Conservation (phyloP, 2,329 filamentous ascomycete species). For the Penicillium griseofulvum region DNA sequence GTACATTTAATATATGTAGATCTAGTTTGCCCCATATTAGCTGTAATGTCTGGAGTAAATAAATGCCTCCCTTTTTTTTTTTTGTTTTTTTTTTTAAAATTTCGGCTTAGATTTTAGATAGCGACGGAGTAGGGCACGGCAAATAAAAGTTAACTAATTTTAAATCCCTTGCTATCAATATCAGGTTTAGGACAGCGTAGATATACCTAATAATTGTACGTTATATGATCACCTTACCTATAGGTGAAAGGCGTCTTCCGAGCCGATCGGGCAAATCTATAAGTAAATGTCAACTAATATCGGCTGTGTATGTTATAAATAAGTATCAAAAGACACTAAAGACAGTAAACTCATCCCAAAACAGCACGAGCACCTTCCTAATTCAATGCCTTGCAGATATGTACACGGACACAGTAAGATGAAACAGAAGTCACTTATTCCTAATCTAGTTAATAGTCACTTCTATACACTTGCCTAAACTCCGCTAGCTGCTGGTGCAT, state of each 20-base stretch:
- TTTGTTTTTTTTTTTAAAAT: too few relatives aligned
- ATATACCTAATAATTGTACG: too few relatives aligned
- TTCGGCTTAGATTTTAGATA: not conserved
- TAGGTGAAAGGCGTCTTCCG: not conserved
- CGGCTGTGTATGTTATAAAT: not conserved
- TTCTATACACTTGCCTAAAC: not conserved
- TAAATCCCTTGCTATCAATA: too few relatives aligned
- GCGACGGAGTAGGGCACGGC: too few relatives aligned
- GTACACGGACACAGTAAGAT: not conserved
- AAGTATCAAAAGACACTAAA: not conserved
- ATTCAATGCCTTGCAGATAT: not conserved
- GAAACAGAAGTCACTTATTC: not conserved
- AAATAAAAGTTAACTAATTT: too few relatives aligned
- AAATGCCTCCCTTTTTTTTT: not conserved
- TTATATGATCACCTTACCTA: too few relatives aligned
- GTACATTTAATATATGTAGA: not conserved
- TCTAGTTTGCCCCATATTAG: not conserved
- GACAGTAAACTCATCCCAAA: not conserved
- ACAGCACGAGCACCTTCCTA: not conserved
- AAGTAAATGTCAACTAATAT: not conserved
- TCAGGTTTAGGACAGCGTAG: too few relatives aligned
- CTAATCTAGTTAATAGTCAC: not conserved
- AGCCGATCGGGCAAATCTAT: conserved; percentile 1
- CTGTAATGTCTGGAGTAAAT: not conserved
- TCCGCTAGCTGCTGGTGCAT: not conserved